Conservation (phyloP, 2,329 filamentous ascomycete species). For the Fusarium concolor region DNA sequence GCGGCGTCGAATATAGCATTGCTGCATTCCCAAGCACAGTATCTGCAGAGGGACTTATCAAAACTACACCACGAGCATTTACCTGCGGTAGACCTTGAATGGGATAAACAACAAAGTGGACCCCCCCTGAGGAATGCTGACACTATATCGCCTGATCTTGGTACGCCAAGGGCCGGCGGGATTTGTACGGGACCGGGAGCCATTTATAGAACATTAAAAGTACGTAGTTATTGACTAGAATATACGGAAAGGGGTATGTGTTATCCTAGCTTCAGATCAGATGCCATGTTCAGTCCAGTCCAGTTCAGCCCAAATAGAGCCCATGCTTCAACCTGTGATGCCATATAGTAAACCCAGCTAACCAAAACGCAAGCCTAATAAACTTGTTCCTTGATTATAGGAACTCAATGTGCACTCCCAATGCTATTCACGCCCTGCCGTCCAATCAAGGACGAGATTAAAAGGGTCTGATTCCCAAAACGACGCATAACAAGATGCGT, state of each 20-base stretch:
- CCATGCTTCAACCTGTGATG: background rate
- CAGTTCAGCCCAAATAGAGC: too few relatives aligned
- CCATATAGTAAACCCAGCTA: slow-evolving; percentile 21
- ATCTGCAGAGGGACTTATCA: background rate
- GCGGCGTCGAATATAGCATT: slow-evolving; percentile 4
- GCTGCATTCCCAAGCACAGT: background rate
- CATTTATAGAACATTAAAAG: slow-evolving; percentile 34
- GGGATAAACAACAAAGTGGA: slow-evolving; percentile 15
- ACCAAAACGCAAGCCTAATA: slow-evolving; percentile 19
- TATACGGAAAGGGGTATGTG: slow-evolving; percentile 47
- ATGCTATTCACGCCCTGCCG: slow-evolving; percentile 16
- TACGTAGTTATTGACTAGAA: slow-evolving; percentile 42
- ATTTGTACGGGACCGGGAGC: slow-evolving; percentile 7
- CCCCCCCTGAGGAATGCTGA: slow-evolving; percentile 15
- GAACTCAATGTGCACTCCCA: slow-evolving; percentile 7
- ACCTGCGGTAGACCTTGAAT: slow-evolving; percentile 10
- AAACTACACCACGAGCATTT: slow-evolving; percentile 8
- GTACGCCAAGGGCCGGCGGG: slow-evolving; percentile 5
- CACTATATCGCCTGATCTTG: slow-evolving; percentile 23
- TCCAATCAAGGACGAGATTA: slow-evolving; percentile 16
- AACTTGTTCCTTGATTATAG: slow-evolving; percentile 16
- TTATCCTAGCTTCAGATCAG: slow-evolving; percentile 39
- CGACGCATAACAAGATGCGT: slow-evolving; percentile 28
- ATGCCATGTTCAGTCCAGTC: slow-evolving; percentile 9
- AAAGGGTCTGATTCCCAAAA: slow-evolving; percentile 27